Conservation (phyloP, 106 monocot genomes). For the Amphibolis antarctica region DNA sequence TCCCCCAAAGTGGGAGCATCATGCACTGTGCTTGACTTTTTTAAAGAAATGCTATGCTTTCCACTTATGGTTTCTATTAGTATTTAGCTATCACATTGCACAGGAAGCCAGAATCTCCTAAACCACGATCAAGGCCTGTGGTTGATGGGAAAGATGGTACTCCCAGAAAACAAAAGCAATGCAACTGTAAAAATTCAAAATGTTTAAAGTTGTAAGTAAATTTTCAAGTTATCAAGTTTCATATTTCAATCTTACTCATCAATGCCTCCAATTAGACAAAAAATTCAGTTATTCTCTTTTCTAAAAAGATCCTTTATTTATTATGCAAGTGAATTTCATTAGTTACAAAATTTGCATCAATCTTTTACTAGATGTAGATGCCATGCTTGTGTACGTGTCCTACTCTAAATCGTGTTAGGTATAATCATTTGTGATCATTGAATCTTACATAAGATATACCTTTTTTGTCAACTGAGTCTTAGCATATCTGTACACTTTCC, state of each 20-base stretch:
- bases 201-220: slow-evolving; percentile 89
- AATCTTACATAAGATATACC: too few relatives aligned
- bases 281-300: background rate
- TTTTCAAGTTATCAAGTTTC: background rate
- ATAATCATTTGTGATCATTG: too few relatives aligned
- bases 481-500: too few relatives aligned
- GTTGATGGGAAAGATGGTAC: slow-evolving; percentile 85
- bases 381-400: too few relatives aligned
- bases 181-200: slow-evolving; percentile 90
- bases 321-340: too few relatives aligned
- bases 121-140: slow-evolving; percentile 33
- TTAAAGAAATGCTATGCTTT: background rate
- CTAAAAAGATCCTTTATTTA: too few relatives aligned
- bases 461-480: too few relatives aligned
- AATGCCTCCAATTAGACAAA: background rate
- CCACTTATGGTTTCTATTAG: background rate
- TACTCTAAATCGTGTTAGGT: too few relatives aligned
- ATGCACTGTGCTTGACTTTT: too few relatives aligned
- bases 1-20: too few relatives aligned
- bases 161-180: slow-evolving; percentile 82
- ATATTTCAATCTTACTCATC: background rate
- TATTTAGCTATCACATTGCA: background rate
- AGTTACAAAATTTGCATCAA: too few relatives aligned
- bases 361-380: too few relatives aligned
- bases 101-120: slow-evolving; percentile 90